Base-by-base conservation (phyloP, 345 rosid species). In the Psidium friedrichsthalianum region DNA sequence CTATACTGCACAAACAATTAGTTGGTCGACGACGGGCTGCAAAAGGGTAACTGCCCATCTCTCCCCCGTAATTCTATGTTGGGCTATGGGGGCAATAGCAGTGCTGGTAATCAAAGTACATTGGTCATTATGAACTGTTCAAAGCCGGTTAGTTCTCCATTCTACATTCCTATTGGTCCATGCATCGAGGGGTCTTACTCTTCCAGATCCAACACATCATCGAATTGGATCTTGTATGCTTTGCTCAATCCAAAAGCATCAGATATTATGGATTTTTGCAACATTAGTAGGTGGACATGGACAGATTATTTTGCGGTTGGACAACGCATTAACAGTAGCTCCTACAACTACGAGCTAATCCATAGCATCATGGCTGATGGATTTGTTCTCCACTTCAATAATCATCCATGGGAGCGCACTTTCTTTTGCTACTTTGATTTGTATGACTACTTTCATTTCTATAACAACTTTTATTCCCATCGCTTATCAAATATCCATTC, bases 1-100 rank as follows among this genome's bases (percentile, higher is more conserved):
- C 29, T 59, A 59, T 59, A 13, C 40, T 20, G 0, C 0, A 2
- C 0, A 0, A 0, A 8, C 0, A 59, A 27, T 27, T 6, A 59
- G 3, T 59, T 27, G 14, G 74, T 59, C 20, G 2, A 59, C 0
- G 40, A 6, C 12, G 20, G 10, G 20, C 0, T 59, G 1, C 74
- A 27, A 27, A 27, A 27, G 21, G 20, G 14, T 14, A 6, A 59
- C 0, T 59, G 10, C 40, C 6, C 10, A 6, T 27, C 74, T 14
- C 74, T 27, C 21, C 20, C 74, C 10, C 20, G 0, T 47, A 8
- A 47, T 47, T 47, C 9, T 7, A 11, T 2, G 51, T 47, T 8
- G 51, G 9, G 10, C 51, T 47, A 47, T 47, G 9, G 1, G 51
- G 1, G 1, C 51, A 8, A 47, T 47, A 47, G 51, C 51, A 47